Percentiles rank a stretch among this genome's conserved stretches.
phyloP scores from a whole-genome alignment of 1,139 yeast species.

The Hansenula lynferdii region DNA sequence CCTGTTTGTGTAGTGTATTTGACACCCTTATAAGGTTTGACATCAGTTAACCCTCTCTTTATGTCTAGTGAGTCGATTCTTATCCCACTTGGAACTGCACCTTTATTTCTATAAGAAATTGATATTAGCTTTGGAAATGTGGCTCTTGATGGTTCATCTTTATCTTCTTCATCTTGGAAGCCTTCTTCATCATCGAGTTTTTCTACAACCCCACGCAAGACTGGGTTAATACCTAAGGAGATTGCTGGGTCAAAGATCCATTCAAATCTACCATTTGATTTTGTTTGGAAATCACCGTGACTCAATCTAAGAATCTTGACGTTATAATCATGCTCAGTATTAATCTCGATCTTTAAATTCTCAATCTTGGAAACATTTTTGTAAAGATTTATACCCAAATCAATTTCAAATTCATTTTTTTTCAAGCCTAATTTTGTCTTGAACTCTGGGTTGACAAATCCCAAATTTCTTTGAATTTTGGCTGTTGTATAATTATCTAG shows the following conservation, averaged over 20 bases:
- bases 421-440: constrained; percentile 56
- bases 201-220: constrained; percentile 55
- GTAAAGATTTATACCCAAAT: constrained; percentile 48
- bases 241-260: constrained; percentile 67
- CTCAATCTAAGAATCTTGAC: constrained; percentile 57
- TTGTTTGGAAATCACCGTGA: constrained; percentile 64
- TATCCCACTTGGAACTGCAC: constrained; percentile 72
- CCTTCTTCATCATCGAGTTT: constrained; percentile 5
- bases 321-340: constrained; percentile 29
- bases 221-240: constrained; percentile 63
- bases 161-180: constrained; percentile 11
- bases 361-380: constrained; percentile 54
- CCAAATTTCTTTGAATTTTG: constrained; percentile 31
- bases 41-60: constrained; percentile 54
- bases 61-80: constrained; percentile 66
- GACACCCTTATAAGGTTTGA: constrained; percentile 89
- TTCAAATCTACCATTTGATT: constrained; percentile 50
- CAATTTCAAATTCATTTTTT: constrained; percentile 73
- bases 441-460: constrained; percentile 57
- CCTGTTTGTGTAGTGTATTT: constrained; percentile 71
- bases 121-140: constrained; percentile 49
- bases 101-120: constrained; percentile 57
- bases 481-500: constrained; percentile 27
- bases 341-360: constrained; percentile 46
- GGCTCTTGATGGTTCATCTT: constrained; percentile 12